Percentiles rank a stretch among this genome's conserved stretches.
These are phyloP conservation scores for Aaosphaeria arxii DNA, from an alignment of 2,329 filamentous ascomycete species.

Conservation along the genomic window DNA sequence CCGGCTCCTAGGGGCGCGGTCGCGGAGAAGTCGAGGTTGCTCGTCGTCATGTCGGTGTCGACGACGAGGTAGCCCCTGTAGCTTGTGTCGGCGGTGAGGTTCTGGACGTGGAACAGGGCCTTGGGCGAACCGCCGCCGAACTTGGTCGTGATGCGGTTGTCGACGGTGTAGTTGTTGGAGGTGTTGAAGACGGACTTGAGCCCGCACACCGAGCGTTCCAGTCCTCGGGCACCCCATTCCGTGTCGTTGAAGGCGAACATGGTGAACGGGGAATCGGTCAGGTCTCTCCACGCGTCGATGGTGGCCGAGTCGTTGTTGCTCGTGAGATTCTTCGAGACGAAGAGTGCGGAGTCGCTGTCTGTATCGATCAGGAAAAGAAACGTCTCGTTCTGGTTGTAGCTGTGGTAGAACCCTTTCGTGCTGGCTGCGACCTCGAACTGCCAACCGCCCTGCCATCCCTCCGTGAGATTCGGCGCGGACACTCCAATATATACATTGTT, in stretches of 20 bases:
- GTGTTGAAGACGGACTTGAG: conserved; percentile 65
- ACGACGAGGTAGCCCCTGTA: conserved; percentile 74
- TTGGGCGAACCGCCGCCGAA: conserved; percentile 62
- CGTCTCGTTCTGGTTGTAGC: conserved; percentile 54
- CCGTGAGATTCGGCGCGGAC: conserved; percentile 63
- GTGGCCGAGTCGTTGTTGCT: conserved; percentile 44
- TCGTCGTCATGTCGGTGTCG: conserved; percentile 53
- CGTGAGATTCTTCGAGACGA: conserved; percentile 75
- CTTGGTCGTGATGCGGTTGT: conserved; percentile 68
- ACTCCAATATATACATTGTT: conserved; percentile 75
- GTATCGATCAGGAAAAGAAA: conserved; percentile 80
- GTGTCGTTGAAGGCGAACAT: conserved; percentile 72
- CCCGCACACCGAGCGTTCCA: conserved; percentile 81
- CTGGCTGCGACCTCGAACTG: conserved; percentile 81
- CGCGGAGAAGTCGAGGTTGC: conserved; percentile 43
- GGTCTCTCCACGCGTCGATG: conserved; percentile 55
- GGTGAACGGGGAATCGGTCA: conserved; percentile 60
- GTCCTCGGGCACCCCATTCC: conserved; percentile 58
- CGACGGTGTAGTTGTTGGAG: conserved; percentile 52
- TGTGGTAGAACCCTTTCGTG: conserved; percentile 73
- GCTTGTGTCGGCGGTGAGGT: conserved; percentile 66
- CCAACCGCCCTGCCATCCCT: conserved; percentile 62
- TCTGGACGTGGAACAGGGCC: conserved; percentile 82
- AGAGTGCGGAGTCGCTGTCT: conserved; percentile 72
- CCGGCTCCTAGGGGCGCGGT: conserved; percentile 61